Percentiles rank a stretch among this genome's conserved stretches.
These are phyloP conservation scores for Diplodia scrobiculata DNA, from an alignment of 2,329 filamentous ascomycete genomes.

Conservation along the genomic window DNA sequence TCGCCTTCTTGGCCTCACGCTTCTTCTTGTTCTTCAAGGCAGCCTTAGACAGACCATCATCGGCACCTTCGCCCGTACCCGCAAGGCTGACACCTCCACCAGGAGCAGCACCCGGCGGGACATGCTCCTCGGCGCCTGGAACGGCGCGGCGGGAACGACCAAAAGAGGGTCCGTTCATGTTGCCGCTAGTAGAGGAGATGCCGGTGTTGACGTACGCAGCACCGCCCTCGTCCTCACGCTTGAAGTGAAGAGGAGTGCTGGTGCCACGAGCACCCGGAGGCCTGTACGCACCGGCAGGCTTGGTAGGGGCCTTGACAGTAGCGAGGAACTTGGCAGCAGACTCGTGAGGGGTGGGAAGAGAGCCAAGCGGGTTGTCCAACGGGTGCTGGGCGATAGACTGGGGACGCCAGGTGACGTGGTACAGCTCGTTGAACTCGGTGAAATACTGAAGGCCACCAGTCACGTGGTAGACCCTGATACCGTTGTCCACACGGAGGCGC, in stretches of 20 bases:
- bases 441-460: slow-evolving; percentile 89
- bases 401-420: slow-evolving; percentile 84
- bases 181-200: slow-evolving; percentile 60
- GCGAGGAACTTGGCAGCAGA: slow-evolving; percentile 81
- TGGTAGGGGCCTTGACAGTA: slow-evolving; percentile 89
- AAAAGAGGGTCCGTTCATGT: slow-evolving; percentile 72
- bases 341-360: slow-evolving; percentile 74
- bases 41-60: slow-evolving; percentile 72
- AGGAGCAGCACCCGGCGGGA: slow-evolving; percentile 69
- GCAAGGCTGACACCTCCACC: slow-evolving; percentile 67
- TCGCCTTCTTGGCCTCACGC: slow-evolving; percentile 86
- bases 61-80: slow-evolving; percentile 63
- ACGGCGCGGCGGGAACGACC: slow-evolving; percentile 72
- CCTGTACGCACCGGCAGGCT: slow-evolving; percentile 94
- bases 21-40: slow-evolving; percentile 99
- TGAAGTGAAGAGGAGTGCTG: slow-evolving; percentile 88
- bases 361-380: slow-evolving; percentile 69
- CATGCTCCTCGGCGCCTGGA: slow-evolving; percentile 76
- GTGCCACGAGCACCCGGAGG: slow-evolving; percentile 90
- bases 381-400: slow-evolving; percentile 64
- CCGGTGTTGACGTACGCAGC: slow-evolving; percentile 84
- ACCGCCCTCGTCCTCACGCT: slow-evolving; percentile 95
- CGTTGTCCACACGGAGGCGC: slow-evolving; percentile 92
- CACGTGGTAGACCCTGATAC: slow-evolving; percentile 92
- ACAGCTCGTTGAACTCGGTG: slow-evolving; percentile 91